A percentile compares a stretch with the other conserved stretches of the same genome.
phyloP scores from a whole-genome alignment of 2,329 filamentous ascomycete species.

The Talaromyces sp. region DNA sequence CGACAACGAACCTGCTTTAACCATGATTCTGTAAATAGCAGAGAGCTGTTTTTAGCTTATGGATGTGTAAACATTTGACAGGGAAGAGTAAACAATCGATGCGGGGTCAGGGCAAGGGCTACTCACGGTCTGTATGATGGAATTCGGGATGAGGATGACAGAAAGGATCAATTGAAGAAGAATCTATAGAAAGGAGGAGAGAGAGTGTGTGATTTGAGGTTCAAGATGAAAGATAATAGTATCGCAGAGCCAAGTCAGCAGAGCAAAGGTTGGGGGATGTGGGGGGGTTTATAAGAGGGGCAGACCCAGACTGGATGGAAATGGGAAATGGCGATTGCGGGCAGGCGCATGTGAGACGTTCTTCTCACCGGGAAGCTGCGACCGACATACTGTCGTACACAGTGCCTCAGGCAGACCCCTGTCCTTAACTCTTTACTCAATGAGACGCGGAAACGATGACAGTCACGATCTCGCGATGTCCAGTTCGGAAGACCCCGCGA shows the following conservation, averaged over 20 bases:
- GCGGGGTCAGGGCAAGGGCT: not conserved
- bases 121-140: slow-evolving; percentile 8
- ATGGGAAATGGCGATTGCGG: not conserved
- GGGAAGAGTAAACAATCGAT: slow-evolving; percentile 2
- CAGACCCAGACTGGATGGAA: not conserved
- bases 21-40: slow-evolving; percentile 38
- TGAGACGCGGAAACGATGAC: not conserved
- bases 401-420: not conserved
- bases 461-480: not conserved
- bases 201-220: not conserved
- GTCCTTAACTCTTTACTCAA: not conserved
- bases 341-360: slow-evolving; percentile 11
- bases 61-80: not conserved
- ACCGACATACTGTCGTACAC: not conserved
- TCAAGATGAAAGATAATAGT: not conserved
- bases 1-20: slow-evolving; percentile 43
- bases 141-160: not conserved
- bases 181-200: not conserved
- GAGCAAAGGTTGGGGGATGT: slow-evolving; percentile 10
- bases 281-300: slow-evolving; percentile 18
- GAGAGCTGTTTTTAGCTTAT: slow-evolving; percentile 15
- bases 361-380: slow-evolving; percentile 6
- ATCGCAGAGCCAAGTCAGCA: not conserved
- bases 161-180: not conserved
- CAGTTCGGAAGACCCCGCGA: slow-evolving; percentile 8